Evolutionary conservation across 2,329 filamentous ascomycete species (phyloP).

Genomic region (Ascochyta viciae-villosae): DNA sequence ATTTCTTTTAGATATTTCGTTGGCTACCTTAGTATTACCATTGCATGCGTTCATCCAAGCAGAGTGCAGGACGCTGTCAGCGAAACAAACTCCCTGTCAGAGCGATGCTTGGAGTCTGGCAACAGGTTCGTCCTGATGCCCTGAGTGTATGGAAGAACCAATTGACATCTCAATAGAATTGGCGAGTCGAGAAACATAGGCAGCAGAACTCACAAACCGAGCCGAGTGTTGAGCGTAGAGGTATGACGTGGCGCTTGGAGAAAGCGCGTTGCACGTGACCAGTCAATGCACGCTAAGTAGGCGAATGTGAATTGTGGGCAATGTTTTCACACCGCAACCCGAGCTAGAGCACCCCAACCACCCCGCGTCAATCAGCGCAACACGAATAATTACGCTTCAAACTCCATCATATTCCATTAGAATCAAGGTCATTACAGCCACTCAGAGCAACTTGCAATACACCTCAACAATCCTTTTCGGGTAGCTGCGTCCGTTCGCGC

Average conservation of each 20-base stretch:
- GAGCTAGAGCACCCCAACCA: conserved; percentile 35
- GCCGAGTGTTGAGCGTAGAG: background rate
- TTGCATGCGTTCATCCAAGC: too few species aligned
- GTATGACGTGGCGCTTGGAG: conserved; percentile 36
- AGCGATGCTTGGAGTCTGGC: background rate
- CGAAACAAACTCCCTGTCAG: background rate
- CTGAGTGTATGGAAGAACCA: background rate
- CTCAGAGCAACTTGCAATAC: conserved; percentile 13
- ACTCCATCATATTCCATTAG: conserved; percentile 37
- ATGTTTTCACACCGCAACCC: conserved; percentile 48
- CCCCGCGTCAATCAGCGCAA: conserved; percentile 26
- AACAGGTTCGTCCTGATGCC: background rate
- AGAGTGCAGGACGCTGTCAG: too few species aligned
- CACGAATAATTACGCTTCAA: conserved; percentile 24
- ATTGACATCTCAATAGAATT: background rate
- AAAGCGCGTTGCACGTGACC: conserved; percentile 22
- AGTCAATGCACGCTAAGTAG: conserved; percentile 39
- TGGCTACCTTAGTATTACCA: too few species aligned
- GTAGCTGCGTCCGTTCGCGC: conserved; percentile 37
- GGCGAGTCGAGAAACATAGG: background rate
- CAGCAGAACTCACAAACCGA: background rate
- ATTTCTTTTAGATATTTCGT: too few species aligned
- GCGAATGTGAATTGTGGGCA: conserved; percentile 43
- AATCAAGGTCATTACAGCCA: conserved; percentile 7
- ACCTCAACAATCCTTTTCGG: conserved; percentile 20